A percentile compares a stretch with the other conserved stretches of the same genome.
Conservation (phyloP, 371 early-diverging fungal genomes). For the Homolaphlyctis polyrhiza region DNA sequence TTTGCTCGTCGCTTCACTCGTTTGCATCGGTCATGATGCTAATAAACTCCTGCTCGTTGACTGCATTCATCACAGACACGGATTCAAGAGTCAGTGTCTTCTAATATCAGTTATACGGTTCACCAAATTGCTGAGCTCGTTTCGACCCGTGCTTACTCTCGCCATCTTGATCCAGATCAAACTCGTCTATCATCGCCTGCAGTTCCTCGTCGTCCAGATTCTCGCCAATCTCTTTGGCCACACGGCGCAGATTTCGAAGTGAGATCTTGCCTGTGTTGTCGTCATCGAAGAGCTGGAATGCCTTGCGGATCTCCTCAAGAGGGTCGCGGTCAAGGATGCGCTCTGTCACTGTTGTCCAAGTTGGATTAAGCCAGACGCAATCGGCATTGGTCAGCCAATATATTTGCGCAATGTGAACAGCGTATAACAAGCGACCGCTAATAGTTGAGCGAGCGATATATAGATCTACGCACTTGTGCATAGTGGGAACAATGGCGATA, state of each 20-base stretch:
- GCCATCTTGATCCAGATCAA: slow-evolving; percentile 72
- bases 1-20: slow-evolving; percentile 26
- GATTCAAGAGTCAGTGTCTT: background rate
- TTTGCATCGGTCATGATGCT: slow-evolving; percentile 61
- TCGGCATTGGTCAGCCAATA: too few relatives aligned
- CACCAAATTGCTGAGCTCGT: background rate
- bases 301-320: slow-evolving; percentile 68
- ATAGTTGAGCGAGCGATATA: background rate
- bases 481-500: too few relatives aligned
- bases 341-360: slow-evolving; percentile 51
- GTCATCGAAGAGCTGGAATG: slow-evolving; percentile 74
- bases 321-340: slow-evolving; percentile 65
- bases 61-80: slow-evolving; percentile 23
- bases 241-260: slow-evolving; percentile 51
- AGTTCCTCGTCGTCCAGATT: slow-evolving; percentile 67
- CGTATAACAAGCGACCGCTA: too few relatives aligned
- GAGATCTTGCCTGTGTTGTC: slow-evolving; percentile 61
- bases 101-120: background rate
- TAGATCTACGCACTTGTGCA: too few relatives aligned
- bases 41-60: slow-evolving; percentile 72
- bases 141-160: too few relatives aligned
- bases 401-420: too few relatives aligned
- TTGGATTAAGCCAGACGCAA: background rate
- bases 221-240: slow-evolving; percentile 75
- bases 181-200: slow-evolving; percentile 77